Evolutionary conservation across 2,329 filamentous ascomycete genomes (phyloP).

Genomic region (Hymenoscyphus infarciens): DNA sequence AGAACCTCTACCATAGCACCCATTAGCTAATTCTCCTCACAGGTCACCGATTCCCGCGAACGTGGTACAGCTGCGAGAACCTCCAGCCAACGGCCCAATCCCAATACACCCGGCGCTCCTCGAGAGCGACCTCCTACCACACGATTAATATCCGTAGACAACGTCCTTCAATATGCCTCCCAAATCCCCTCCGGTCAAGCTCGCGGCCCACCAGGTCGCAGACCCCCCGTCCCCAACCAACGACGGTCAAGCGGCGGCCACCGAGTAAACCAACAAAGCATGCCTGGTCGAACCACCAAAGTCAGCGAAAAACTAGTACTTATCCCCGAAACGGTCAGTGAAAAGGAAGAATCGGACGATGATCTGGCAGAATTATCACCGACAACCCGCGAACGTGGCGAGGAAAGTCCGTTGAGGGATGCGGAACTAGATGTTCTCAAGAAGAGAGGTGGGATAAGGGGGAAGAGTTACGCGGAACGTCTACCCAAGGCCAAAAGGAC

Average conservation of each 20-base stretch:
- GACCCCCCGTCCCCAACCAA: constrained; percentile 44
- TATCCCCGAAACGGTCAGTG: constrained; percentile 73
- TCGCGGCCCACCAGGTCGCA: constrained; percentile 58
- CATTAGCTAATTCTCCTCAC: constrained; percentile 13
- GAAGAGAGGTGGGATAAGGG: constrained; percentile 57
- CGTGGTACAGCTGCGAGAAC: constrained; percentile 36
- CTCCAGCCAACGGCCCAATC: constrained; percentile 34
- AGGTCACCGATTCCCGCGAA: constrained; percentile 59
- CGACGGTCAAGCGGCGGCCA: constrained; percentile 46
- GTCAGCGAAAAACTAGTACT: constrained; percentile 96
- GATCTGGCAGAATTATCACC: constrained; percentile 47
- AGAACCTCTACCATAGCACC: not conserved
- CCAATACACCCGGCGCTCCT: constrained; percentile 29
- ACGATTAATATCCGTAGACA: constrained; percentile 86
- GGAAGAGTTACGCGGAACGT: constrained; percentile 93
- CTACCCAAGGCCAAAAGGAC: constrained; percentile 83
- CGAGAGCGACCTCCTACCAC: constrained; percentile 47
- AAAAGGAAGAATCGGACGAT: constrained; percentile 56
- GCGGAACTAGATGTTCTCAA: constrained; percentile 63
- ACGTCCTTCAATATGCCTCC: constrained; percentile 87
- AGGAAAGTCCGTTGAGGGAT: constrained; percentile 63
- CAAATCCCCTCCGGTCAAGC: constrained; percentile 95
- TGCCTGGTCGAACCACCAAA: constrained; percentile 87
- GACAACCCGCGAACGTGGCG: constrained; percentile 47
- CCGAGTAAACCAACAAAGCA: constrained; percentile 42